These are phyloP conservation scores for Fibroporia radiculosa DNA, from an alignment of 768 basidiomycete genomes.

Conservation along the genomic window DNA sequence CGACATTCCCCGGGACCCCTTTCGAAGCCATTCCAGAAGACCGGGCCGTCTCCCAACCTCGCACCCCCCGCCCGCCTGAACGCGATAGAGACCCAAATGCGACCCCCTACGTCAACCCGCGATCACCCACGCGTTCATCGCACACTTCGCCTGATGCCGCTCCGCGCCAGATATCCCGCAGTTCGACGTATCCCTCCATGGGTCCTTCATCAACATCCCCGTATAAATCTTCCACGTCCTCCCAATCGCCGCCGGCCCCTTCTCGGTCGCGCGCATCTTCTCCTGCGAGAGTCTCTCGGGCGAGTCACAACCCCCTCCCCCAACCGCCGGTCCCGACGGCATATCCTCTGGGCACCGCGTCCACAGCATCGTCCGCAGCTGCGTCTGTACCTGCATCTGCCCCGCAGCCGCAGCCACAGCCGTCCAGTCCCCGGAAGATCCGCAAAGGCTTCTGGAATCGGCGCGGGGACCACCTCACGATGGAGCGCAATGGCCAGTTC, in stretches of 20 bases:
- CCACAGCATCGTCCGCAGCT: slow-evolving; percentile 9
- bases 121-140: slow-evolving; percentile 7
- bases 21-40: slow-evolving; percentile 15
- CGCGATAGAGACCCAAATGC: slow-evolving; percentile 5
- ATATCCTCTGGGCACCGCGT: slow-evolving; percentile 8
- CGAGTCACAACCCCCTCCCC: slow-evolving; percentile 19
- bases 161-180: slow-evolving; percentile 12
- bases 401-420: slow-evolving; percentile 21
- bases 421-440: slow-evolving; percentile 21
- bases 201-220: background rate
- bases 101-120: slow-evolving; percentile 5
- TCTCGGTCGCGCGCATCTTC: slow-evolving; percentile 6
- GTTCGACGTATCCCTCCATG: slow-evolving; percentile 15
- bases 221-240: slow-evolving; percentile 4
- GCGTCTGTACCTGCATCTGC: slow-evolving; percentile 13
- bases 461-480: slow-evolving; percentile 58
- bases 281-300: slow-evolving; percentile 2
- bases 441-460: slow-evolving; percentile 67
- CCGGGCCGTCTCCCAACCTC: slow-evolving; percentile 5
- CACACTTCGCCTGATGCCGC: slow-evolving; percentile 8
- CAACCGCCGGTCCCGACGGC: slow-evolving; percentile 12
- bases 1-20: slow-evolving; percentile 6
- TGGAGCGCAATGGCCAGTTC: slow-evolving; percentile 25
- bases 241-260: slow-evolving; percentile 1
- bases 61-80: background rate